Conservation (phyloP, 306 rosid species). For the Fagus sylvatica region DNA sequence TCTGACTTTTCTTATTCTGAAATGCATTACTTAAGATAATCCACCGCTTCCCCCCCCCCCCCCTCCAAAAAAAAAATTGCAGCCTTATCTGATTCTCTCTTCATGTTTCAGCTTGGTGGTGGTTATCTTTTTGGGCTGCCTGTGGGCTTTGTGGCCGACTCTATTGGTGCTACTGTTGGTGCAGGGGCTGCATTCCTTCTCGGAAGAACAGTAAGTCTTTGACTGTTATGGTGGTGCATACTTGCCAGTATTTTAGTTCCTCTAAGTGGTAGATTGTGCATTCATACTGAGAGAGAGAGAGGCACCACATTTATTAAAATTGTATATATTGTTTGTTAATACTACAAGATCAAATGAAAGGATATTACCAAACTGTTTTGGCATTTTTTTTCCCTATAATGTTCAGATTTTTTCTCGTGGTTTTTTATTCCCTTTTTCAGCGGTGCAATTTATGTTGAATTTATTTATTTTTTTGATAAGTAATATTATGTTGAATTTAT, state of each 20-base stretch:
- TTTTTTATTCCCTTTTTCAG: slow-evolving; percentile 2
- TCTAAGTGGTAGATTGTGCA: not conserved
- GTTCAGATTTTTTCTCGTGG: slow-evolving; percentile 1
- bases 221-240: not conserved
- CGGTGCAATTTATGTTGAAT: slow-evolving; percentile 15
- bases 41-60: not conserved
- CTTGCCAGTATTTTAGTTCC: not conserved
- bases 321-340: not conserved
- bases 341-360: not conserved
- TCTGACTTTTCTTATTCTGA: not conserved
- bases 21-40: not conserved
- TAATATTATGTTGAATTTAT: no score
- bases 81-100: slow-evolving; percentile 6
- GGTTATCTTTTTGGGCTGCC: slow-evolving; percentile 94
- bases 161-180: slow-evolving; percentile 82
- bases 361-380: not conserved
- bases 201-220: slow-evolving; percentile 80
- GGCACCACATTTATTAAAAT: not conserved
- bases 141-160: slow-evolving; percentile 76
- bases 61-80: not conserved
- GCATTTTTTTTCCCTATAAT: not conserved
- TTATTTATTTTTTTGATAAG: not conserved
- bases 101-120: slow-evolving; percentile 75
- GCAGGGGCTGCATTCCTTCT: slow-evolving; percentile 84
- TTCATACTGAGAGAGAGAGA: not conserved